Evolutionary conservation across 2,329 filamentous ascomycete genomes (phyloP).

Genomic region (Fusarium decemcellulare): DNA sequence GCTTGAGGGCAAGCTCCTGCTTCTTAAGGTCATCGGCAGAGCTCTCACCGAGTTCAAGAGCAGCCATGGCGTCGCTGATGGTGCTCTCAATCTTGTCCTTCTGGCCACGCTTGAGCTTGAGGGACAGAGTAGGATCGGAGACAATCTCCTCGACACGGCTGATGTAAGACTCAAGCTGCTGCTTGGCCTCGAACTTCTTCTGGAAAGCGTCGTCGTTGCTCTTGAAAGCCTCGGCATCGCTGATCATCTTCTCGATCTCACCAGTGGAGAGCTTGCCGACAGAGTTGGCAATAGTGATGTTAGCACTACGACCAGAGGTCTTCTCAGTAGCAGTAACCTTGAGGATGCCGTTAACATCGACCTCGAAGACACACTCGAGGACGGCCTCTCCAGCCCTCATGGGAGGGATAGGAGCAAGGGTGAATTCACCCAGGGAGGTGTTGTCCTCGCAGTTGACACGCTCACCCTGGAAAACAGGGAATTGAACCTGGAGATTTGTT

Average conservation of each 20-base stretch:
- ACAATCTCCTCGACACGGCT: slow-evolving; percentile 98
- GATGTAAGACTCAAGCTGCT: slow-evolving; percentile 99
- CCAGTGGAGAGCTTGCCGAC: slow-evolving; percentile 95
- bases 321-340: slow-evolving; percentile 99
- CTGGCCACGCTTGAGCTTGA: slow-evolving; percentile 99
- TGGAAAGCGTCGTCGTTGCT: slow-evolving; percentile 96
- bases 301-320: slow-evolving; percentile 96
- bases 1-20: slow-evolving; percentile 99
- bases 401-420: slow-evolving; percentile 88
- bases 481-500: slow-evolving; percentile 56
- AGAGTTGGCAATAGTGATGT: slow-evolving; percentile 99
- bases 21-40: slow-evolving; percentile 97
- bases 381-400: slow-evolving; percentile 96
- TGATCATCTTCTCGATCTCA: slow-evolving; percentile 99
- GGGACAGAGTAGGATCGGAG: slow-evolving; percentile 93
- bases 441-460: slow-evolving; percentile 99
- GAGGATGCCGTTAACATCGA: slow-evolving; percentile 99
- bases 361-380: slow-evolving; percentile 98
- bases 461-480: slow-evolving; percentile 96
- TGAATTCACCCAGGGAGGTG: slow-evolving; percentile 98
- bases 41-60: slow-evolving; percentile 96
- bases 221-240: slow-evolving; percentile 99
- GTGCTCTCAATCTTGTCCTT: slow-evolving; percentile 99
- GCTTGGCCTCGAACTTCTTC: slow-evolving; percentile 99
- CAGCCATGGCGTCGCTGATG: slow-evolving; percentile 96